Evolutionary conservation across 805 yeast genomes (phyloP).

Genomic region (Limtongozyma cylindracea): DNA sequence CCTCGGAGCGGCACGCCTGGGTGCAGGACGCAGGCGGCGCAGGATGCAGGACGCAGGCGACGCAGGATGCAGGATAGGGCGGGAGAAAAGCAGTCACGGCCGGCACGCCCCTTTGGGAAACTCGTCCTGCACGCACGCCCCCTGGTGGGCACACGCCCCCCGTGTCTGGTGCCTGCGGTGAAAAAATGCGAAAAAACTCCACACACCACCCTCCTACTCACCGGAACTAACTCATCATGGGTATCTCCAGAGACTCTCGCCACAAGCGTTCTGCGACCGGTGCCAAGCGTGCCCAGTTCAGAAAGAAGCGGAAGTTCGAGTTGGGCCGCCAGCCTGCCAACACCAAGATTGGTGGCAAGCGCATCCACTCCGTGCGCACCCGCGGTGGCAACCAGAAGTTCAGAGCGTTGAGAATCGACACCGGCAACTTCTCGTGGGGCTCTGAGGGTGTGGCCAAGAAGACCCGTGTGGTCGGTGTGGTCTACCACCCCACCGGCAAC

Average conservation of each 20-base stretch:
- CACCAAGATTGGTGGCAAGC: constrained; percentile 97
- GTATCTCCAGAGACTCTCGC: constrained; percentile 99
- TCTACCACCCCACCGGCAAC: constrained; percentile 98
- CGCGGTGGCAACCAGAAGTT: constrained; percentile 99
- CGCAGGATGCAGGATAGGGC: too few species aligned
- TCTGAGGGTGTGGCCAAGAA: constrained; percentile 96
- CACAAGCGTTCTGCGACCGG: constrained; percentile 99
- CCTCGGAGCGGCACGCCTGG: too few species aligned
- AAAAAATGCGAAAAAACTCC: too few species aligned
- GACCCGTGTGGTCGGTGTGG: constrained; percentile 96
- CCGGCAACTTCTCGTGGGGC: constrained; percentile 99
- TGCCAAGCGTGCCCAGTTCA: constrained; percentile 99
- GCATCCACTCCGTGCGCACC: constrained; percentile 97
- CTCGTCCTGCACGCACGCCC: too few species aligned
- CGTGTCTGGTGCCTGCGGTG: too few species aligned
- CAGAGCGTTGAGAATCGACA: constrained; percentile 98
- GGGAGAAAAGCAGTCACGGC: too few species aligned
- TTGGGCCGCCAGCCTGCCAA: constrained; percentile 98
- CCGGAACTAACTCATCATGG: too few species aligned
- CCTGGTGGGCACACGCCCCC: too few species aligned
- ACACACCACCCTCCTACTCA: too few species aligned
- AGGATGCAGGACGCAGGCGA: too few species aligned
- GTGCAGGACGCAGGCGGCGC: too few species aligned
- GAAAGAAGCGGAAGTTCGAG: constrained; percentile 99
- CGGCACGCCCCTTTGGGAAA: too few species aligned